Conservation (phyloP, 768 basidiomycete genomes). For the Cubamyces sp. region DNA sequence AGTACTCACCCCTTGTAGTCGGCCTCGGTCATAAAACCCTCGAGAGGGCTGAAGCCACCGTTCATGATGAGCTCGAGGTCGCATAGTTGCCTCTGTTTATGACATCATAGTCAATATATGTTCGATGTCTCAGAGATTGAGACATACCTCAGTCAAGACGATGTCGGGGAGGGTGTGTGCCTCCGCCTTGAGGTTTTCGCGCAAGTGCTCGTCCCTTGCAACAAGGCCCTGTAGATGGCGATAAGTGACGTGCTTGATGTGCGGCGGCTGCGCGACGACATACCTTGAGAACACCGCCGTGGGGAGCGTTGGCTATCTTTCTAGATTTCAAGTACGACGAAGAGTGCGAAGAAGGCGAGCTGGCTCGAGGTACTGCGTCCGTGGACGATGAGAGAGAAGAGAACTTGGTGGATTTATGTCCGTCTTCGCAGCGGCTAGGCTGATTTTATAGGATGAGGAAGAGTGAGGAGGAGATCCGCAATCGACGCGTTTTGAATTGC, state of each 20-base stretch:
- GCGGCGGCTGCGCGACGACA: conserved; percentile 20
- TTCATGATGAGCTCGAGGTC: conserved; percentile 95
- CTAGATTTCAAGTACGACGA: background rate
- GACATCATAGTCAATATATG: conserved; percentile 8
- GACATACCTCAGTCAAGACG: conserved; percentile 79
- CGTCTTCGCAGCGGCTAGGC: background rate
- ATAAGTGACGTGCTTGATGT: conserved; percentile 20
- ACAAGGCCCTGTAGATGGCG: conserved; percentile 70
- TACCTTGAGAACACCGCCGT: conserved; percentile 87
- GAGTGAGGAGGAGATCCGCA: conserved; percentile 38
- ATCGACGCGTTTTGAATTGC: conserved; percentile 29
- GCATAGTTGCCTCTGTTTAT: conserved; percentile 85
- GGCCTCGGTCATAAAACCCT: conserved; percentile 92
- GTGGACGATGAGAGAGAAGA: conserved; percentile 11
- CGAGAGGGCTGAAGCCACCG: conserved; percentile 97
- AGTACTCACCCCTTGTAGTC: conserved; percentile 83
- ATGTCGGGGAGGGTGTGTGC: conserved; percentile 72
- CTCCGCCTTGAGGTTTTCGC: conserved; percentile 73
- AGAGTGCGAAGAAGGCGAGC: background rate
- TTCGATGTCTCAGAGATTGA: background rate
- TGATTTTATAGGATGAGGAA: conserved; percentile 27
- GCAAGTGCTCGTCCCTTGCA: conserved; percentile 76
- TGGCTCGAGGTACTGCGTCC: conserved; percentile 8
- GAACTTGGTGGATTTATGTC: conserved; percentile 13
- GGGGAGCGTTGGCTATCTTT: conserved; percentile 82